Base-by-base conservation (phyloP, 768 basidiomycete species). In the Exsudoporus frostii region DNA sequence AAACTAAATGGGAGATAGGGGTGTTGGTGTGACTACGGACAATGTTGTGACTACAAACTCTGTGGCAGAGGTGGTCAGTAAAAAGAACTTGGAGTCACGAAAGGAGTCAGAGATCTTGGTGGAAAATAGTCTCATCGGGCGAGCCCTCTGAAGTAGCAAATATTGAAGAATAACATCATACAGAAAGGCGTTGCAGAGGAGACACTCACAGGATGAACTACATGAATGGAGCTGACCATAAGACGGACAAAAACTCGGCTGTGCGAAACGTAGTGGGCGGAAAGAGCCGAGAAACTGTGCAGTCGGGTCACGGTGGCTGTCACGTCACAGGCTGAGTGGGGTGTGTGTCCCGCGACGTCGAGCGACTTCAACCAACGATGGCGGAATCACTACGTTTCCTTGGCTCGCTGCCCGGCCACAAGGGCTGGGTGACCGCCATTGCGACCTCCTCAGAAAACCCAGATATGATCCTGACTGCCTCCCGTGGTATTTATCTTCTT, bases 361-460 rank as follows among this genome's bases (percentile, higher is more conserved):
- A 57, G 57, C 51, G 51, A 68, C 61, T 38, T 43, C 36, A 27
- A 65, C 48, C 57, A 67, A 69, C 60, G 62, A 93, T 92, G 90
- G 70, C 85, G 65, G 92, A 93, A 77, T 85, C 84, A 69, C 78
- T 96, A 72, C 87, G 88, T 71, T 95, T 88, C 78, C 85, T 96
- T 69, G 94, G 94, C 65, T 88, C 92, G 61, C 77, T 96, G 71
- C 78, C 87, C 68, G 94, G 93, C 73, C 92, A 95, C 84, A 88
- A 90, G 70, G 92, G 92, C 78, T 96, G 92, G 92, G 90, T 99
- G 67, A 99, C 96, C 63, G 94, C 97, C 69, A 92, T 99, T 68
- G 97, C 97, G 52, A 97, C 96, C 66, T 92, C 91, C 55, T 92
- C 91, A 60, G 96, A 98, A 81, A 98, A 96, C 79, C 97, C 95